Evolutionary conservation across 495 filamentous ascomycete genomes (phyloP).

Genomic region (Sphaerosporella brunnea): DNA sequence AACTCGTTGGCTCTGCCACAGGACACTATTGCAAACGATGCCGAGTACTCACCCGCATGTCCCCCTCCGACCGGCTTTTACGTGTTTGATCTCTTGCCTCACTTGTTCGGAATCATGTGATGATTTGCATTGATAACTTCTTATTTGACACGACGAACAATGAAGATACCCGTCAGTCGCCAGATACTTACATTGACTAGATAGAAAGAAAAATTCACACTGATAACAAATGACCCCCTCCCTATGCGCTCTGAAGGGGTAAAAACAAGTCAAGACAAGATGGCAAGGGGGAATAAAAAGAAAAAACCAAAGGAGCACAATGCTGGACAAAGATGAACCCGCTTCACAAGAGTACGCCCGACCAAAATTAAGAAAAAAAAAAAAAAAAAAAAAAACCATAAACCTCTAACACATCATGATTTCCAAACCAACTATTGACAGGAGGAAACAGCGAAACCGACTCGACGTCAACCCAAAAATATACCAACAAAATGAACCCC

Average conservation of each 20-base stretch:
- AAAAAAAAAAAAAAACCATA: conserved; percentile 26
- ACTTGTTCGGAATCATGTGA: too few species aligned
- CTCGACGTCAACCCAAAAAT: not conserved
- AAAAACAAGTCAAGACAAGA: not conserved
- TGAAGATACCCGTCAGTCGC: too few species aligned
- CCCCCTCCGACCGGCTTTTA: too few species aligned
- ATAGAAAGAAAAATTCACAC: not conserved
- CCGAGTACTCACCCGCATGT: too few species aligned
- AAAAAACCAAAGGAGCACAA: conserved; percentile 23
- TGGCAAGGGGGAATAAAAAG: not conserved
- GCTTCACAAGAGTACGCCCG: not conserved
- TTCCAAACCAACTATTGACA: conserved; percentile 11
- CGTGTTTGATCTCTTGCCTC: too few species aligned
- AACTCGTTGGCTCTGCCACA: too few species aligned
- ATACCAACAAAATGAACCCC: not conserved
- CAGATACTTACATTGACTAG: not conserved
- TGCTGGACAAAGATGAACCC: not conserved
- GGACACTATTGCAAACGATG: too few species aligned
- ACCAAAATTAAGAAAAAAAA: not conserved
- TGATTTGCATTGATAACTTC: too few species aligned
- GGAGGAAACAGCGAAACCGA: not conserved
- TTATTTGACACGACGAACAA: too few species aligned
- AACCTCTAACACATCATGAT: too few species aligned
- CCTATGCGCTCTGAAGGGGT: not conserved
- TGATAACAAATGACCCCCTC: not conserved